Conservation (phyloP, 345 rosid species). For the Gossypium sturtianum region DNA sequence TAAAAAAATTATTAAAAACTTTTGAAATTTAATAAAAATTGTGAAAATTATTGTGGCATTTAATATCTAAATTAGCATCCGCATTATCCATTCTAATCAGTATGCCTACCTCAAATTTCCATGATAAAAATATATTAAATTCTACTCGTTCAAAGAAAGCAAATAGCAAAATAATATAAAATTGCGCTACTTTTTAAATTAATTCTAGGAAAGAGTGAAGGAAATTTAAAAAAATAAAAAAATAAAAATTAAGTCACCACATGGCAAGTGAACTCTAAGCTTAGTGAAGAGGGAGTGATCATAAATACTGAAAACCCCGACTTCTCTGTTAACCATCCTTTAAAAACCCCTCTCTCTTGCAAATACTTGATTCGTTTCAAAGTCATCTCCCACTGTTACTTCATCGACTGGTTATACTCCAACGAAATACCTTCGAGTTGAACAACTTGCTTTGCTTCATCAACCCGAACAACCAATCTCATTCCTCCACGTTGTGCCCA, state of each 20-base stretch:
- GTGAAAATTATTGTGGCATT: too few species aligned
- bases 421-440: conserved; percentile 65
- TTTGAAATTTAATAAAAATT: too few species aligned
- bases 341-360: conserved; percentile 53
- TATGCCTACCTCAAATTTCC: not conserved
- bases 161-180: not conserved
- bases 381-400: conserved; percentile 84
- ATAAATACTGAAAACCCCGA: conserved; percentile 45
- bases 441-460: conserved; percentile 66
- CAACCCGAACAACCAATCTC: conserved; percentile 77
- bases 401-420: conserved; percentile 83
- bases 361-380: conserved; percentile 57
- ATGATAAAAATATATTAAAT: not conserved
- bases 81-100: too few species aligned
- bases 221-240: too few species aligned
- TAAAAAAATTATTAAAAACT: too few species aligned
- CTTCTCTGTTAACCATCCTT: conserved; percentile 67
- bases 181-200: not conserved
- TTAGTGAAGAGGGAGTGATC: conserved; percentile 73
- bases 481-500: conserved; percentile 56
- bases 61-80: too few species aligned
- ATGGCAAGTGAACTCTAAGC: conserved; percentile 83
- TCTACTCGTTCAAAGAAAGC: not conserved
- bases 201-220: too few species aligned
- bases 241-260: conserved; percentile 31